Evolutionary conservation across 257 asterid species (phyloP).

Genomic region (Fraxinus cuspidata): DNA sequence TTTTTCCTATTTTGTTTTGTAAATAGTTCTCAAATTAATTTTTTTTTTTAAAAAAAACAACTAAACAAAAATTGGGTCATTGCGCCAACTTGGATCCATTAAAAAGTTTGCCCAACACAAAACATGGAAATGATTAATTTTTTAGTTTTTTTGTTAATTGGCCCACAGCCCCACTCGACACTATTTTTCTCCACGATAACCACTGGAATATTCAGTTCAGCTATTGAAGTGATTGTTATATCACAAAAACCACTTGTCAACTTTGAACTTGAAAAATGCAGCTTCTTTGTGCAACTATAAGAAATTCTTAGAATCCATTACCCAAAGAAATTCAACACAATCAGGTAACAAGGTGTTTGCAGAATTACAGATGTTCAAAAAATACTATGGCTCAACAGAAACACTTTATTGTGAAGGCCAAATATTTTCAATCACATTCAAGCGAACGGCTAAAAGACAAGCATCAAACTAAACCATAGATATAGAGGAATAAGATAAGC

Average conservation of each 20-base stretch:
- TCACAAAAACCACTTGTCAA: not conserved
- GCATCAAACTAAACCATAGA: not conserved
- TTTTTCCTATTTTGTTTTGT: not conserved
- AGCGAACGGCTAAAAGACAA: not conserved
- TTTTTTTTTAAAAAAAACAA: not conserved
- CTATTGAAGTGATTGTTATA: not conserved
- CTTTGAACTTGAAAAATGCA: not conserved
- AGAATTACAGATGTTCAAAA: not conserved
- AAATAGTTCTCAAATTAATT: not conserved
- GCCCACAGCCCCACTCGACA: not conserved
- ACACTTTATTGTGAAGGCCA: not conserved
- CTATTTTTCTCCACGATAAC: not conserved
- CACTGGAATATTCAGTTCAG: not conserved
- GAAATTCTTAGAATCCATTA: not conserved
- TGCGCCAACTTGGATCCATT: not conserved
- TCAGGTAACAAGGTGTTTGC: not conserved
- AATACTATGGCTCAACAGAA: conserved; percentile 12
- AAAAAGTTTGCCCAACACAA: not conserved
- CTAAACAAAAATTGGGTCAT: not conserved
- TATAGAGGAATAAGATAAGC: not conserved
- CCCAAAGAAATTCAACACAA: not conserved
- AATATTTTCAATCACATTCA: not conserved
- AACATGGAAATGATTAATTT: not conserved
- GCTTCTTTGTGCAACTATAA: not conserved
- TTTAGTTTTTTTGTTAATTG: not conserved